These are phyloP conservation scores for Erythrobasidium hasegawianum DNA, from an alignment of 1,284 basidiomycete species.

Conservation along the genomic window DNA sequence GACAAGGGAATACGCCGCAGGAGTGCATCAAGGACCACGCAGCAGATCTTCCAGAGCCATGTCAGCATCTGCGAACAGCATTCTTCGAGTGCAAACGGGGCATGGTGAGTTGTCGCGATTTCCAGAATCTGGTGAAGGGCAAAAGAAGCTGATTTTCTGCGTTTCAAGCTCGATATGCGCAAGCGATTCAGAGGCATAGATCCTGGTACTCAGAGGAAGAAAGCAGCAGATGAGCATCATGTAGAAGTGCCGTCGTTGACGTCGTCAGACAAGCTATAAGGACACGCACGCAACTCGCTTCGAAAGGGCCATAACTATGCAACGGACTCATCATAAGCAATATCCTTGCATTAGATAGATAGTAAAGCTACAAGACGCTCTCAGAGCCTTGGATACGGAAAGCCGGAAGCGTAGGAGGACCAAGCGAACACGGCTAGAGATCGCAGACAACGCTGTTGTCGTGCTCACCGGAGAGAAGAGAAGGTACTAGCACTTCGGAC, in stretches of 20 bases:
- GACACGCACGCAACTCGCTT: too few species aligned
- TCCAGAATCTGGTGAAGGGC: too few species aligned
- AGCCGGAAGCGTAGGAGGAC: too few species aligned
- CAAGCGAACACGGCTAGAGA: too few species aligned
- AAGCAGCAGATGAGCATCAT: slow-evolving; percentile 27
- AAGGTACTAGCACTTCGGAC: too few species aligned
- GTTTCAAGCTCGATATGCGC: slow-evolving; percentile 38
- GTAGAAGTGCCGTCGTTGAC: slow-evolving; percentile 14
- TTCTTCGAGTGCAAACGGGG: slow-evolving; percentile 82
- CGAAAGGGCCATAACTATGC: too few species aligned
- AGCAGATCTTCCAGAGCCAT: slow-evolving; percentile 69
- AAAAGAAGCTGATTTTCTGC: slow-evolving; percentile 5
- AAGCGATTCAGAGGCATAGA: slow-evolving; percentile 35
- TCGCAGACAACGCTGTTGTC: too few species aligned
- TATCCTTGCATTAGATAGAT: too few species aligned
- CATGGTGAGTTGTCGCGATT: slow-evolving; percentile 59
- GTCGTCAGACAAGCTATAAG: background rate
- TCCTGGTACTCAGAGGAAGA: slow-evolving; percentile 23
- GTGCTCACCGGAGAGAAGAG: too few species aligned
- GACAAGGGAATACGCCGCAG: slow-evolving; percentile 52
- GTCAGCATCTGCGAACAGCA: slow-evolving; percentile 67
- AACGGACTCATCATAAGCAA: too few species aligned
- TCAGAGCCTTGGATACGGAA: too few species aligned
- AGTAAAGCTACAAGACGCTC: too few species aligned
- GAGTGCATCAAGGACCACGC: slow-evolving; percentile 70